These are phyloP conservation scores for Talaromyces piceae DNA, from an alignment of 2,329 filamentous ascomycete species.

Conservation along the genomic window DNA sequence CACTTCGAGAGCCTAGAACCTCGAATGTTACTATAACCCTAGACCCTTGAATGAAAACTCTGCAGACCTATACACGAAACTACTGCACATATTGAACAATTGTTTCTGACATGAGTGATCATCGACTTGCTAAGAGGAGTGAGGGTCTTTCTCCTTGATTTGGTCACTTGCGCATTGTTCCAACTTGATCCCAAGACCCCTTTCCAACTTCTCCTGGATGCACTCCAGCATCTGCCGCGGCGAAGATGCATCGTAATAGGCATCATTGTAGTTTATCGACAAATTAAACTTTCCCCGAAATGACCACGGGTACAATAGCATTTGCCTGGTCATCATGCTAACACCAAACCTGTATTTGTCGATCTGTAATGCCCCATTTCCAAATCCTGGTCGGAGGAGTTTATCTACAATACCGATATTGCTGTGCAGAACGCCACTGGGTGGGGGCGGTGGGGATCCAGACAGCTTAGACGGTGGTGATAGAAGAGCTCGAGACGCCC, in stretches of 20 bases:
- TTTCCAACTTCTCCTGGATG: constrained; percentile 1
- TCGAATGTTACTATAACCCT: no score
- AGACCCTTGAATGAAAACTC: no score
- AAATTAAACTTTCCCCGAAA: constrained; percentile 12
- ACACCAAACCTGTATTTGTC: constrained; percentile 11
- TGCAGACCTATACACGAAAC: no score
- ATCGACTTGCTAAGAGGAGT: not conserved
- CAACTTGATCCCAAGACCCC: not conserved
- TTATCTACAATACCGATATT: constrained; percentile 12
- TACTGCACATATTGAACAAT: not conserved
- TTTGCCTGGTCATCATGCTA: constrained; percentile 14
- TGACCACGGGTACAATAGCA: constrained; percentile 14
- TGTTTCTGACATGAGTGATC: no score
- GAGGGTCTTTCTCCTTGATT: not conserved
- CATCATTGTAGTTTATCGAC: constrained; percentile 15
- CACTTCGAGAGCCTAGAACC: no score
- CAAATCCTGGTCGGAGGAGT: not conserved
- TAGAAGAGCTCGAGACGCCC: constrained; percentile 6
- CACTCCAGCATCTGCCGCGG: not conserved
- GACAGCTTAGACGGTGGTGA: not conserved
- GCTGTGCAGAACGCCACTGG: constrained; percentile 11
- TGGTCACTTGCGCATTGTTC: not conserved
- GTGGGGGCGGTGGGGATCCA: constrained; percentile 10
- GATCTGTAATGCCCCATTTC: constrained; percentile 2
- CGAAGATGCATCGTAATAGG: constrained; percentile 7